A percentile compares a stretch with the other conserved stretches of the same genome.
Conservation (phyloP, 108 stramenopile species). For the Thalassiosira profunda region DNA sequence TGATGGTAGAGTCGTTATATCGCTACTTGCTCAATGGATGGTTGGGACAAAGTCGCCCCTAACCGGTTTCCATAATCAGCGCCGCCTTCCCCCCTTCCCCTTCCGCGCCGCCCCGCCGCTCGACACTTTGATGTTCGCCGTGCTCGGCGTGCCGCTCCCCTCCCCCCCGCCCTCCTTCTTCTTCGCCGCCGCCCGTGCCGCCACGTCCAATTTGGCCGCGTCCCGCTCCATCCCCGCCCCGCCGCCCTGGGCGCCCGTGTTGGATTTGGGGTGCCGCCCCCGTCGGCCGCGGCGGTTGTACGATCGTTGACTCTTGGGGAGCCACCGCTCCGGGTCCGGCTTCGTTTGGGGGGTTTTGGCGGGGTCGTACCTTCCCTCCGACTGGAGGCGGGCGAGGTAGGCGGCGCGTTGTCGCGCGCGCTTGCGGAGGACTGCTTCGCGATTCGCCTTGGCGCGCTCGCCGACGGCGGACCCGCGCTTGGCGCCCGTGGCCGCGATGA, state of each 20-base stretch:
- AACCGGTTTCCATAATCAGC: too few species aligned
- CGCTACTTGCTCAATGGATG: too few species aligned
- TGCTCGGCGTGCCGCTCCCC: slow-evolving; percentile 41
- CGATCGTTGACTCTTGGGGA: slow-evolving; percentile 92
- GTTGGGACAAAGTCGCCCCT: too few species aligned
- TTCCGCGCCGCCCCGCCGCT: slow-evolving; percentile 29
- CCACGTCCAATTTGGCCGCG: slow-evolving; percentile 91
- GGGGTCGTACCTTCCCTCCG: slow-evolving; percentile 78
- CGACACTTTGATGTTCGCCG: slow-evolving; percentile 61
- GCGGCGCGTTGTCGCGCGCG: slow-evolving; percentile 67
- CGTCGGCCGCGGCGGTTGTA: slow-evolving; percentile 78
- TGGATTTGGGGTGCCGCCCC: slow-evolving; percentile 51
- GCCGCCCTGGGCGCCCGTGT: slow-evolving; percentile 82
- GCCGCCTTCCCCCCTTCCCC: slow-evolving; percentile 42
- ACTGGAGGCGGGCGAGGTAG: slow-evolving; percentile 65
- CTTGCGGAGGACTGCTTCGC: slow-evolving; percentile 68
- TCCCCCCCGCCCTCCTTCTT: slow-evolving; percentile 16
- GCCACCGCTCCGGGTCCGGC: slow-evolving; percentile 98
- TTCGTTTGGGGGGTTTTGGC: slow-evolving; percentile 63
- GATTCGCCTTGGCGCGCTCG: slow-evolving; percentile 49
- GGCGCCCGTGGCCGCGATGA: slow-evolving; percentile 39
- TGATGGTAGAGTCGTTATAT: too few species aligned
- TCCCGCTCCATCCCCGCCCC: slow-evolving; percentile 90
- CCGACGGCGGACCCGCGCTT: slow-evolving; percentile 29
- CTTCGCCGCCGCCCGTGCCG: slow-evolving; percentile 81